Conservation (phyloP, 495 filamentous ascomycete genomes). For the Aspergillus campestris region DNA sequence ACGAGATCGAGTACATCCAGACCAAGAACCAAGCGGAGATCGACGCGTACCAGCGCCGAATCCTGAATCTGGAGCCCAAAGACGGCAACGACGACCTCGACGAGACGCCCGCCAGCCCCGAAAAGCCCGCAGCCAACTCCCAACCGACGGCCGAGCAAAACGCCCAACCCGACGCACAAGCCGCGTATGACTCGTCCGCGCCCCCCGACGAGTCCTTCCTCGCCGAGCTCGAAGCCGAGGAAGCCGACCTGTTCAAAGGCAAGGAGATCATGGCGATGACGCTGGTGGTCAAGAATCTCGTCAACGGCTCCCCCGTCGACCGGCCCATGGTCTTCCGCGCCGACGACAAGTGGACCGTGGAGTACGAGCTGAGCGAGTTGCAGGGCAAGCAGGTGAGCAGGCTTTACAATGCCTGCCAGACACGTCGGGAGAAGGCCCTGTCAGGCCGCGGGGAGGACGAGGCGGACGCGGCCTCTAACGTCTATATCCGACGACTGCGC, state of each 20-base stretch:
- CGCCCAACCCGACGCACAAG: not conserved
- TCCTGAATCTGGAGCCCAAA: conserved; percentile 32
- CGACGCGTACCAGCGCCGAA: conserved; percentile 56
- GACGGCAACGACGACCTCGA: conserved; percentile 10
- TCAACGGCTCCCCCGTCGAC: conserved; percentile 56
- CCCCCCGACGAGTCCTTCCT: not conserved
- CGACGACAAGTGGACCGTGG: conserved; percentile 59
- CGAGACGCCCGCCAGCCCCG: not conserved
- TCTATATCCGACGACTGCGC: conserved; percentile 36
- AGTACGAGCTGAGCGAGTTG: conserved; percentile 65
- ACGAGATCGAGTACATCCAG: conserved; percentile 68
- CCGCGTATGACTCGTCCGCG: not conserved
- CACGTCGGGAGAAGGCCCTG: conserved; percentile 43
- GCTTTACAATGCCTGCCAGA: conserved; percentile 43
- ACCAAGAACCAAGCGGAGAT: conserved; percentile 49
- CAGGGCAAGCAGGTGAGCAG: conserved; percentile 19
- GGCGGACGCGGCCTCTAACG: conserved; percentile 19
- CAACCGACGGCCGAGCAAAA: not conserved
- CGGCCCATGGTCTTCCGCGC: conserved; percentile 47
- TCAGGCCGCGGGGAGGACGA: conserved; percentile 26
- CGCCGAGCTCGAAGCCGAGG: conserved; percentile 1
- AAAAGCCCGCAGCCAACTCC: not conserved
- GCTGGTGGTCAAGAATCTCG: conserved; percentile 59
- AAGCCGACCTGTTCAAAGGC: not conserved
- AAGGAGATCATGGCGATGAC: conserved; percentile 52